phyloP scores from a whole-genome alignment of 2,329 filamentous ascomycete genomes.

The Colletotrichum salicis region DNA sequence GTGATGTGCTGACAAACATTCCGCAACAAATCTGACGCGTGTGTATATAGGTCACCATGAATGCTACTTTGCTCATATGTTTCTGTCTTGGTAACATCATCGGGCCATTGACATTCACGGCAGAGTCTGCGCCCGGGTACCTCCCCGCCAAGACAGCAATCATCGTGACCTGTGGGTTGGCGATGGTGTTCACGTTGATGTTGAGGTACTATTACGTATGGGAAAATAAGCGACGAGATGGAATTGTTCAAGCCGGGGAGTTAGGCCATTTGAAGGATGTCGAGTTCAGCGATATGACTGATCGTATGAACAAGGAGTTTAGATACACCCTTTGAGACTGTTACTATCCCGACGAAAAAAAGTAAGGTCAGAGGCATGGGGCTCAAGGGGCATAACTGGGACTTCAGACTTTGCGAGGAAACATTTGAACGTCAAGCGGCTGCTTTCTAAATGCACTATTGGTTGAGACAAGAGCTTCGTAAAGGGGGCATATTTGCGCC shows the following conservation, averaged over 20 bases:
- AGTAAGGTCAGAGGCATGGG: neutral
- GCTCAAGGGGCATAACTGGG: neutral
- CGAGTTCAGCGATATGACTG: constrained; percentile 71
- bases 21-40: neutral
- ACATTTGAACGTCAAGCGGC: too few relatives aligned
- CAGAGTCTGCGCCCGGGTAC: constrained; percentile 68
- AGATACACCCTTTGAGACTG: constrained; percentile 12
- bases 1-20: neutral
- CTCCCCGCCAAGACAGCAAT: constrained; percentile 66
- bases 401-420: neutral
- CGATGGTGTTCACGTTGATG: constrained; percentile 18
- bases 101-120: constrained; percentile 71
- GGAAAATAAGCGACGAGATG: constrained; percentile 34
- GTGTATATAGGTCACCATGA: constrained; percentile 61
- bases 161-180: constrained; percentile 60
- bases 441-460: too few relatives aligned
- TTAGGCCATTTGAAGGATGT: constrained; percentile 58
- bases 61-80: constrained; percentile 46
- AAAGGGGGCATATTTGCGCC: too few relatives aligned
- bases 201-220: constrained; percentile 23
- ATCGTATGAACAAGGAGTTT: constrained; percentile 75
- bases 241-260: constrained; percentile 60
- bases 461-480: too few relatives aligned
- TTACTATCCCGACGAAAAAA: neutral
- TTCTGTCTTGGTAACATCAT: constrained; percentile 69